Evolutionary conservation across 2,329 filamentous ascomycete genomes (phyloP).

Genomic region (Cladophialophora yegresii): DNA sequence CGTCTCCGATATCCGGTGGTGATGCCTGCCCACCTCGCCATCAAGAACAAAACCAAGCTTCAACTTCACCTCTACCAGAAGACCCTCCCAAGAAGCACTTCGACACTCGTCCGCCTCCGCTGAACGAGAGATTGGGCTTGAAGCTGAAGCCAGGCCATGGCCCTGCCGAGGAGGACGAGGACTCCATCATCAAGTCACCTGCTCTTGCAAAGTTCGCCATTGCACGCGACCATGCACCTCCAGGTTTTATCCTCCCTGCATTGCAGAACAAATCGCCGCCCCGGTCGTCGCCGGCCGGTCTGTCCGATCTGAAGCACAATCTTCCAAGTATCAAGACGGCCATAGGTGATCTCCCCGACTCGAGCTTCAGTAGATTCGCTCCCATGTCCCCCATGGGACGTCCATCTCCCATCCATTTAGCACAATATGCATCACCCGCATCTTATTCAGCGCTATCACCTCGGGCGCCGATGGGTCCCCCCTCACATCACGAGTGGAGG

Average conservation of each 20-base stretch:
- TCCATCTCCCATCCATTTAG: constrained; percentile 38
- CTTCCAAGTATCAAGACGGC: constrained; percentile 48
- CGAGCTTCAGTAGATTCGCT: constrained; percentile 36
- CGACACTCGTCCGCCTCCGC: constrained; percentile 20
- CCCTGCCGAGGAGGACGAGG: constrained; percentile 30
- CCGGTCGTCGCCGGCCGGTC: constrained; percentile 40
- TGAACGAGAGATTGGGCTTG: constrained; percentile 5
- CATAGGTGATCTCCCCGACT: constrained; percentile 42
- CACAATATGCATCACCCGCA: constrained; percentile 39
- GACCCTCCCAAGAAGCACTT: constrained; percentile 3
- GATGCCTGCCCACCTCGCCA: not conserved
- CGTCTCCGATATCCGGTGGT: not conserved
- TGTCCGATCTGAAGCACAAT: constrained; percentile 43
- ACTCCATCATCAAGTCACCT: constrained; percentile 39
- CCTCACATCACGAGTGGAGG: constrained; percentile 39
- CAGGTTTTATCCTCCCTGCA: constrained; percentile 43
- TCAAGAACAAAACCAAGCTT: not conserved
- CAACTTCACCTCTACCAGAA: not conserved
- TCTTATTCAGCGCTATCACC: constrained; percentile 45
- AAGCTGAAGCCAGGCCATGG: constrained; percentile 13
- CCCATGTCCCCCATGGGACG: constrained; percentile 37
- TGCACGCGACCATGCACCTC: constrained; percentile 39
- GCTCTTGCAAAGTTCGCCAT: constrained; percentile 42
- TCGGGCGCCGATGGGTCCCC: constrained; percentile 36
- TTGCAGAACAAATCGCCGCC: constrained; percentile 45